Base-by-base conservation (phyloP, 768 basidiomycete species). In the Trichaptum fuscoviolaceum region DNA sequence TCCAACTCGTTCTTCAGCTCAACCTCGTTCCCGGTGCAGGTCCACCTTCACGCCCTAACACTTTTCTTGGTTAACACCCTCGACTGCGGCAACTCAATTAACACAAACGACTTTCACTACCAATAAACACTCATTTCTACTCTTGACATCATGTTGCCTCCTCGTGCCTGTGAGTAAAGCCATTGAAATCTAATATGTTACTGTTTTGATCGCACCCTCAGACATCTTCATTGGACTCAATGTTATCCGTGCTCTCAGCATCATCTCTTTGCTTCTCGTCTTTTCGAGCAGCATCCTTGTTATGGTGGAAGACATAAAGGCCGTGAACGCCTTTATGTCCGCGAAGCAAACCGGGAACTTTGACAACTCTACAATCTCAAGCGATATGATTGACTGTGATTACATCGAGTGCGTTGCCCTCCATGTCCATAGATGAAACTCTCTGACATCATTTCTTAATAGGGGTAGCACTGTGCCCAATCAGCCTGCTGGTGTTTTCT, bases 401-500 rank as follows among this genome's bases (percentile, higher is more conserved):
- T 95, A 95, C 75, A 91, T 93, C 69, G 81, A 85, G 86, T 92
- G 76, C 64, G 87, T 79, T 63, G 67, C 64, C 7, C 66, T 63
- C 36, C 65, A 64, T 66, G 30, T 17, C n/a, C 20, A 35, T 59
- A 57, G 63, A 20, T 64, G 25, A 25, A 35, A 58, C 17, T 36
- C 60, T 59, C 52, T 58, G 61, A 67, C 66, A 25, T 35, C 20
- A 52, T 27, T 66, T 60, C 68, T 65, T 65, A 85, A 79, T 69
- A 90, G 86, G 66, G 71, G 76, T 62, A 92, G 88, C 75, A 93
- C 93, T 1, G 93, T 97, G 5, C 95, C 95, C 4, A 93, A 93
- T 76, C 94, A 96, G 75, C 85, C 92, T 34, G 95, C 92, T 23
- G 95, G 95, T 27, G 85, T 86, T 9, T 96, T 97, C 78, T 97